Conservation (phyloP, 2,329 filamentous ascomycete species). For the Sclerotinia glacialis region DNA sequence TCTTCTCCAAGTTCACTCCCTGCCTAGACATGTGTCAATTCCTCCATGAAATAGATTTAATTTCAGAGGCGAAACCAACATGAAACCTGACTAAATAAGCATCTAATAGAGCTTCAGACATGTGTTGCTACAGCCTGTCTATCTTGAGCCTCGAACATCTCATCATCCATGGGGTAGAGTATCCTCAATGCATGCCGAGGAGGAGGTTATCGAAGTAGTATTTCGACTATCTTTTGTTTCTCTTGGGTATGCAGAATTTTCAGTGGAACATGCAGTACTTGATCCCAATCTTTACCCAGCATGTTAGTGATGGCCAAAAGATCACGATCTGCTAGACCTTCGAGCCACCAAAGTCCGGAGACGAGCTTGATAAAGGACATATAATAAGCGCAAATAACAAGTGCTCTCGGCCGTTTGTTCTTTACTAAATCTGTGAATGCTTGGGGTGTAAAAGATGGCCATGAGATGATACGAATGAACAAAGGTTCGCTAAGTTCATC, state of each 20-base stretch:
- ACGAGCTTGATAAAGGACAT: constrained; percentile 30
- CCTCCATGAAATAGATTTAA: neutral
- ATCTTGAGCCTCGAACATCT: neutral
- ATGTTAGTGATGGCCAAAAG: constrained; percentile 22
- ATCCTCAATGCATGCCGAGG: neutral
- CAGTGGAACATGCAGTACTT: constrained; percentile 24
- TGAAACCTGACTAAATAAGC: neutral
- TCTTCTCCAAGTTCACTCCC: neutral
- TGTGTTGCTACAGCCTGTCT: neutral
- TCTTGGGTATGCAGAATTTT: constrained; percentile 20
- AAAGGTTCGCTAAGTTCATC: constrained; percentile 30
- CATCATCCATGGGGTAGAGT: neutral
- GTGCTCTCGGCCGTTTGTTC: constrained; percentile 26
- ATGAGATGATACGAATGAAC: constrained; percentile 32
- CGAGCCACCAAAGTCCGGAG: constrained; percentile 29
- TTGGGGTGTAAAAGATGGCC: constrained; percentile 28
- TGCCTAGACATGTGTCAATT: neutral
- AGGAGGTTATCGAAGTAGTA: constrained; percentile 21
- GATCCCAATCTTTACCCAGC: constrained; percentile 23
- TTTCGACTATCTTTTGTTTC: constrained; percentile 32
- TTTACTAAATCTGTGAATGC: constrained; percentile 23
- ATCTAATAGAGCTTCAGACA: neutral
- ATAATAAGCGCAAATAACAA: constrained; percentile 30
- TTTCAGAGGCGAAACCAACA: neutral
- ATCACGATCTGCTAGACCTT: constrained; percentile 28